Percentiles rank a stretch among this genome's conserved stretches.
Conservation (phyloP, 1,284 basidiomycete species). For the Moesziomyces sp. region DNA sequence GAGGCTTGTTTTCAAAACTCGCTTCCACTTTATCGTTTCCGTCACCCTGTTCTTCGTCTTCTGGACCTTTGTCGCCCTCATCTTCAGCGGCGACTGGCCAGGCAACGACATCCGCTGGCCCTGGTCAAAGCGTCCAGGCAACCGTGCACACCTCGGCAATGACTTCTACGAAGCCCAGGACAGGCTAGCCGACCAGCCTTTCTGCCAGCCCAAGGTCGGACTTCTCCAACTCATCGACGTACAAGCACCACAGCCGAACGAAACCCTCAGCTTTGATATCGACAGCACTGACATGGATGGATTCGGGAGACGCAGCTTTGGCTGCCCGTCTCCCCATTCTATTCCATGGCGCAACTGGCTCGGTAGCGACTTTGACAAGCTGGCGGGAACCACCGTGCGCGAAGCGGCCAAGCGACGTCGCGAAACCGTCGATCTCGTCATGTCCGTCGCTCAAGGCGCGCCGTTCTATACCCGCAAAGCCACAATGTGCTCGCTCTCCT, state of each 20-base stretch:
- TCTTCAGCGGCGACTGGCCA: not conserved
- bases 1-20: constrained; percentile 1
- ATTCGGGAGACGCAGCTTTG: too few relatives aligned
- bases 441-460: constrained; percentile 1
- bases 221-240: not conserved
- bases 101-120: not conserved
- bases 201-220: constrained; percentile 2
- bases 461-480: constrained; percentile 5
- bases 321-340: too few relatives aligned
- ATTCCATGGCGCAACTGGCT: too few relatives aligned
- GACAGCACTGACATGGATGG: too few relatives aligned
- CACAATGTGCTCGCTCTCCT: not conserved
- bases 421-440: not conserved
- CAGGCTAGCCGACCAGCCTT: constrained; percentile 1
- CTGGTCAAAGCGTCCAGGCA: not conserved
- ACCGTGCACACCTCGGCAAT: not conserved
- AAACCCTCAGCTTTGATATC: too few relatives aligned
- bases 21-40: not conserved
- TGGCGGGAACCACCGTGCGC: too few relatives aligned
- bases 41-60: constrained; percentile 6
- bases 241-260: too few relatives aligned
- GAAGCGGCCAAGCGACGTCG: too few relatives aligned
- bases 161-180: too few relatives aligned
- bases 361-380: too few relatives aligned
- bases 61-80: not conserved